Conservation (phyloP, 2,329 filamentous ascomycete species). For the Penicillium sp. region DNA sequence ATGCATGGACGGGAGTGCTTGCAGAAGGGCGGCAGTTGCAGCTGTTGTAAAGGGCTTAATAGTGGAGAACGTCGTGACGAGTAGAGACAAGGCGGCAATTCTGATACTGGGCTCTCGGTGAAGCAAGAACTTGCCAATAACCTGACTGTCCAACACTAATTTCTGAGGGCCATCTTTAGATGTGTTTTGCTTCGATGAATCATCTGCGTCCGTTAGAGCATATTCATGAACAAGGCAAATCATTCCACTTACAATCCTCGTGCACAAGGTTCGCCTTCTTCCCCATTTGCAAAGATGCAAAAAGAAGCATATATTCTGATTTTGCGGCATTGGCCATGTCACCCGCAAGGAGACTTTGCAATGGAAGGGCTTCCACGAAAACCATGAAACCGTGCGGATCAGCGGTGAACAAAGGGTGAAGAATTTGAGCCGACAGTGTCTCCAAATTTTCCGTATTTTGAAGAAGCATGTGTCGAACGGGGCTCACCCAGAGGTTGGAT, state of each 20-base stretch:
- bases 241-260: conserved; percentile 55
- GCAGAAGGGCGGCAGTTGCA: conserved; percentile 62
- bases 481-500: conserved; percentile 36
- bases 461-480: conserved; percentile 37
- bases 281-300: conserved; percentile 67
- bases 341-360: conserved; percentile 48
- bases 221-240: conserved; percentile 9
- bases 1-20: conserved; percentile 69
- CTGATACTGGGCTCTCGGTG: conserved; percentile 64
- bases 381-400: conserved; percentile 34
- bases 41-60: conserved; percentile 67
- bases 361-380: conserved; percentile 61
- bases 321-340: conserved; percentile 50
- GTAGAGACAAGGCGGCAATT: conserved; percentile 75
- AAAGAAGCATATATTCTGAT: conserved; percentile 58
- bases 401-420: conserved; percentile 36
- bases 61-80: conserved; percentile 72
- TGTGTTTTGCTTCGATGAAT: conserved; percentile 21
- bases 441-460: conserved; percentile 38
- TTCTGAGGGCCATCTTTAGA: conserved; percentile 12
- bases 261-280: conserved; percentile 69
- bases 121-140: conserved; percentile 39
- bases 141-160: conserved; percentile 35
- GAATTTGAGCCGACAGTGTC: conserved; percentile 35
- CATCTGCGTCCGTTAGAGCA: conserved; percentile 25